These are phyloP conservation scores for Talinum fruticosum DNA, from an alignment of 148 eudicot genomes.

Conservation along the genomic window DNA sequence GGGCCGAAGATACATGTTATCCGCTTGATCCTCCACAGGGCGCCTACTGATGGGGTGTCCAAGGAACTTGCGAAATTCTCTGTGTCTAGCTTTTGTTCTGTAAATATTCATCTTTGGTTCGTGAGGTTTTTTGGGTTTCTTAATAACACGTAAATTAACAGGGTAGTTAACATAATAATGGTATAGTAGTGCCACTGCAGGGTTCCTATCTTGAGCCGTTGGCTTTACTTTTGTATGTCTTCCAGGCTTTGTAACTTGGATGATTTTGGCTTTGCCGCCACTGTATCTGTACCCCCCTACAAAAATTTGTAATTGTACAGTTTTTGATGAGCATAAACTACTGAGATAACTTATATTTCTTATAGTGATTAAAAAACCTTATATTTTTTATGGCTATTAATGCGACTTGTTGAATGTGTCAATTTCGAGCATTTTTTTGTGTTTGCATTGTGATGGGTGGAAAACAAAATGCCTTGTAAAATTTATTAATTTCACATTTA, in stretches of 20 bases:
- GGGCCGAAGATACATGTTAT: constrained; percentile 74
- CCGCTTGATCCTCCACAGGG: constrained; percentile 37
- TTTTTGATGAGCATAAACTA: constrained; percentile 24
- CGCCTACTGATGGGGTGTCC: constrained; percentile 1
- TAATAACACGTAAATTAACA: constrained; percentile 21
- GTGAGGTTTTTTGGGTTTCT: background rate
- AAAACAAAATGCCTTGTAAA: background rate
- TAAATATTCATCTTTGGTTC: constrained; percentile 21
- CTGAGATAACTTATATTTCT: background rate
- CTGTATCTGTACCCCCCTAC: constrained; percentile 5
- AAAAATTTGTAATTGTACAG: constrained; percentile 32
- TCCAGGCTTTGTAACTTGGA: constrained; percentile 16
- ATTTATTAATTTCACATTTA: background rate
- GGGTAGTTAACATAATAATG: constrained; percentile 24
- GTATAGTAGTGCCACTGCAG: constrained; percentile 8
- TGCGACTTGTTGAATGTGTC: background rate
- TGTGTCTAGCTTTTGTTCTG: constrained; percentile 19
- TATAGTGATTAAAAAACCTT: background rate
- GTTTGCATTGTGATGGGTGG: background rate
- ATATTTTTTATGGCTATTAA: background rate
- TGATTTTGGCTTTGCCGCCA: constrained; percentile 21
- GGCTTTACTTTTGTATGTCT: constrained; percentile 16
- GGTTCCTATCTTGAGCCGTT: constrained; percentile 21
- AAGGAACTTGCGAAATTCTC: background rate
- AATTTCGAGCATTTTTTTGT: background rate